These are phyloP conservation scores for Phoenix roebelenii DNA, from an alignment of 176 grass and related monocot species.

Conservation along the genomic window DNA sequence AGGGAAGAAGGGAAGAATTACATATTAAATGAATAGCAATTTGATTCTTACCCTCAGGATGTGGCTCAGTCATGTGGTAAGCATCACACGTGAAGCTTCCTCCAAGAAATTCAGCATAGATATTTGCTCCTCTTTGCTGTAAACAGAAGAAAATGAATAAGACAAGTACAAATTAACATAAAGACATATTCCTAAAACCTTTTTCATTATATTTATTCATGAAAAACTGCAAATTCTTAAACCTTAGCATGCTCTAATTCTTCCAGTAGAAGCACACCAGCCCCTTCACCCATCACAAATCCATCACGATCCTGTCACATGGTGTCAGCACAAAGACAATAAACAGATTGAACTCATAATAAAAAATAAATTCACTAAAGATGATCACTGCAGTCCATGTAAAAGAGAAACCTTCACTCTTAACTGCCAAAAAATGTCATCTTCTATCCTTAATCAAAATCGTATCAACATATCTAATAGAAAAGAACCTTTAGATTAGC, in stretches of 20 bases:
- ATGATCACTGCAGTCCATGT: too few species aligned
- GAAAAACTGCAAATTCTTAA: too few species aligned
- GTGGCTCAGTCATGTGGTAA: conserved; percentile 97
- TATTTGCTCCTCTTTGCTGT: conserved; percentile 90
- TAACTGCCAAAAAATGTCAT: too few species aligned
- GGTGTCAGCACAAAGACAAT: conserved; percentile 1
- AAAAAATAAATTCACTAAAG: background rate
- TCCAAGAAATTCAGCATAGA: conserved; percentile 95
- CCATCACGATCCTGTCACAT: conserved; percentile 69
- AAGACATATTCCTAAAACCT: background rate
- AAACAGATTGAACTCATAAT: background rate
- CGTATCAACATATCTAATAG: too few species aligned
- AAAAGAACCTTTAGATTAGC: too few species aligned
- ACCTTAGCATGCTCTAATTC: conserved; percentile 99
- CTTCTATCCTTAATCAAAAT: too few species aligned
- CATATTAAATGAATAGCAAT: conserved; percentile 1
- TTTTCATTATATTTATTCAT: too few species aligned
- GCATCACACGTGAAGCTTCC: conserved; percentile 99
- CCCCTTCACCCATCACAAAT: conserved; percentile 99
- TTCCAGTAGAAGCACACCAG: conserved; percentile 92
- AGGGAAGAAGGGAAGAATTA: background rate
- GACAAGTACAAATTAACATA: conserved; percentile 1
- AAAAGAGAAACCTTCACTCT: too few species aligned
- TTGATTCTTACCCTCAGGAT: conserved; percentile 72
- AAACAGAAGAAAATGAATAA: conserved; percentile 3